Base-by-base conservation (phyloP, 2,329 filamentous ascomycete genomes). In the Alternaria brassicae region DNA sequence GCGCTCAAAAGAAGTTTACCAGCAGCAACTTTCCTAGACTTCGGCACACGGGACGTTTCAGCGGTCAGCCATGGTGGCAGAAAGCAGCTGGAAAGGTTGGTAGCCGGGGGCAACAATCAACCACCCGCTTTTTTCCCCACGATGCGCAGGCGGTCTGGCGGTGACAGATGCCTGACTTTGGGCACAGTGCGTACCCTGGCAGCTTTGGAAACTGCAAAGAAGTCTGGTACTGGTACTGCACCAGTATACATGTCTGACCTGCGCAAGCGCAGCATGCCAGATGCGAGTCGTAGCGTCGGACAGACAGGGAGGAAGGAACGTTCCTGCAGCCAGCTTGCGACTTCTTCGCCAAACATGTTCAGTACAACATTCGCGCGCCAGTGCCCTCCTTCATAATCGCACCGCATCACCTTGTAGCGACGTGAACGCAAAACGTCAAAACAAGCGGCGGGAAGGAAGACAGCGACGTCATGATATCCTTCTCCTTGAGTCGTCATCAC, bases 391-490 rank as follows among this genome's bases (percentile, higher is more conserved):
- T 48, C 2, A 19, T 21, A 17, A 17, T 34, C 44, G 2, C 13
- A 47, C 42, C 44, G 21, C 19, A 21, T 30, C 25, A 21, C 21
- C 19, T 32, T 47, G 9, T 47, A 9, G 28, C 44, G 28, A 23
- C 44, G 44, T n/a, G 19, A 47, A 15, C 3, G 44, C 28, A 10
- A 34, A 1, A 36, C 9, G 47, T 48, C 45, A 50, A 50, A 36
- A 37, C 17, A 47, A n/a, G 42, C 30, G 27, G 15, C 28, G 25
- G n/a, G 37, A 40, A 42, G 30, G 27, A 55, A 28, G 23, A 34
- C 28, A 8, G 23, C 39, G 39, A 49, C 56, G 56, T 58, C 56
- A 58, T 54, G 44, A 58, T 58, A 50, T 34, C 36, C 56, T 42
- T 34, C 19, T 8, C 44, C 44, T 36, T 34, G 44, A 48, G 15